Evolutionary conservation across 2,329 filamentous ascomycete genomes (phyloP).

Genomic region (Biscogniauxia marginata): DNA sequence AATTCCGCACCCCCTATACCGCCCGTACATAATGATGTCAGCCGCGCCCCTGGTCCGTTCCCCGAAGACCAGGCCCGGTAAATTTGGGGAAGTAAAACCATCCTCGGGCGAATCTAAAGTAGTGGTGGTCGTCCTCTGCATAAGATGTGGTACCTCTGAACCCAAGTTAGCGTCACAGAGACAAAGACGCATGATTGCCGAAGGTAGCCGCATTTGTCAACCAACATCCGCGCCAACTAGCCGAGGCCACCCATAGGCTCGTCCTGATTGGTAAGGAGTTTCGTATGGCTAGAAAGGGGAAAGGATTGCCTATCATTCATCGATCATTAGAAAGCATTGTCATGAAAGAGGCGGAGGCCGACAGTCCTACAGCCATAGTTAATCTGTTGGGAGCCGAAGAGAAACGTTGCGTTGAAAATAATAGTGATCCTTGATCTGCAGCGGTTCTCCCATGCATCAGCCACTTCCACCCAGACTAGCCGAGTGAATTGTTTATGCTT

Average conservation of each 20-base stretch:
- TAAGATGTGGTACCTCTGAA: conserved; percentile 9
- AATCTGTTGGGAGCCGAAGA: background rate
- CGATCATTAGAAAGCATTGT: conserved; percentile 10
- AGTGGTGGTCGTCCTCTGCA: conserved; percentile 3
- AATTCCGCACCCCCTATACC: conserved; percentile 25
- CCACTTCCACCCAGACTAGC: background rate
- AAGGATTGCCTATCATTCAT: conserved; percentile 9
- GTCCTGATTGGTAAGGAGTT: conserved; percentile 14
- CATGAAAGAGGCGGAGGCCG: conserved; percentile 2
- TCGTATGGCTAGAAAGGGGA: conserved; percentile 18
- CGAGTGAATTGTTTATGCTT: background rate
- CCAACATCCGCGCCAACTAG: conserved; percentile 6
- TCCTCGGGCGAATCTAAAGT: background rate
- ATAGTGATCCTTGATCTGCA: background rate
- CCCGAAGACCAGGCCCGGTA: conserved; percentile 1
- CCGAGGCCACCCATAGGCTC: conserved; percentile 25
- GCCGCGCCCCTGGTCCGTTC: conserved; percentile 3
- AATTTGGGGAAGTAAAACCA: conserved; percentile 2
- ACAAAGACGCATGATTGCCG: conserved; percentile 26
- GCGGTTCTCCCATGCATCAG: background rate
- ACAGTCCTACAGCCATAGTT: conserved; percentile 4
- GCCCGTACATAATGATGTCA: conserved; percentile 6
- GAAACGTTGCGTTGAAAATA: background rate
- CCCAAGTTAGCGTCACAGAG: conserved; percentile 10
- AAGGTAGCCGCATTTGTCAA: conserved; percentile 26